These are phyloP conservation scores for Xylariaceae sp. DNA, from an alignment of 2,329 filamentous ascomycete genomes.

Conservation along the genomic window DNA sequence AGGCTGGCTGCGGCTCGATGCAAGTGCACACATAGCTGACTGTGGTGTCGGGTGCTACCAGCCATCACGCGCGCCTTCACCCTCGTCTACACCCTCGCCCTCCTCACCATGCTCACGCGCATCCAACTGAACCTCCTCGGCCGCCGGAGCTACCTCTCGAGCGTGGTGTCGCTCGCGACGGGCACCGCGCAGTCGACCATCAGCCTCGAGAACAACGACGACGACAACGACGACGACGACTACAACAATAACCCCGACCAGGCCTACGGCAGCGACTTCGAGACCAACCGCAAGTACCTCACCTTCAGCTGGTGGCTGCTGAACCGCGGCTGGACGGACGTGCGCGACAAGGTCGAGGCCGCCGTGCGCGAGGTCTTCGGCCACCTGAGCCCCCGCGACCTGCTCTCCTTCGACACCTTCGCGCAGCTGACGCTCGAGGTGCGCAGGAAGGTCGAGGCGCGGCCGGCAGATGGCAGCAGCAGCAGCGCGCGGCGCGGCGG, in stretches of 20 bases:
- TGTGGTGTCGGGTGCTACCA: slow-evolving; percentile 33
- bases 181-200: slow-evolving; percentile 69
- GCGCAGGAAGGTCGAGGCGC: slow-evolving; percentile 78
- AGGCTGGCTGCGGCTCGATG: neutral
- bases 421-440: slow-evolving; percentile 76
- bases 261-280: slow-evolving; percentile 85
- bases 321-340: slow-evolving; percentile 77
- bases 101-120: slow-evolving; percentile 85
- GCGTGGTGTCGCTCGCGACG: slow-evolving; percentile 83
- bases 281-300: slow-evolving; percentile 89
- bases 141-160: slow-evolving; percentile 89
- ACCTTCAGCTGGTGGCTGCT: slow-evolving; percentile 98
- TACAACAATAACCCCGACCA: slow-evolving; percentile 82
- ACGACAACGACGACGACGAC: slow-evolving; percentile 71
- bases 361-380: slow-evolving; percentile 88
- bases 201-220: slow-evolving; percentile 86
- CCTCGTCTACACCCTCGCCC: slow-evolving; percentile 79
- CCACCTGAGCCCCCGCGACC: slow-evolving; percentile 79
- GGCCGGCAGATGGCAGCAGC: slow-evolving; percentile 37
- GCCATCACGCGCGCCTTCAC: slow-evolving; percentile 89
- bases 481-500: too few relatives aligned
- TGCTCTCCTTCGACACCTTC: slow-evolving; percentile 73
- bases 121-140: slow-evolving; percentile 97
- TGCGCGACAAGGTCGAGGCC: slow-evolving; percentile 73
- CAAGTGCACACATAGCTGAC: neutral